Conservation (phyloP, 371 early-diverging fungal genomes). For the Mortierella polycephala region DNA sequence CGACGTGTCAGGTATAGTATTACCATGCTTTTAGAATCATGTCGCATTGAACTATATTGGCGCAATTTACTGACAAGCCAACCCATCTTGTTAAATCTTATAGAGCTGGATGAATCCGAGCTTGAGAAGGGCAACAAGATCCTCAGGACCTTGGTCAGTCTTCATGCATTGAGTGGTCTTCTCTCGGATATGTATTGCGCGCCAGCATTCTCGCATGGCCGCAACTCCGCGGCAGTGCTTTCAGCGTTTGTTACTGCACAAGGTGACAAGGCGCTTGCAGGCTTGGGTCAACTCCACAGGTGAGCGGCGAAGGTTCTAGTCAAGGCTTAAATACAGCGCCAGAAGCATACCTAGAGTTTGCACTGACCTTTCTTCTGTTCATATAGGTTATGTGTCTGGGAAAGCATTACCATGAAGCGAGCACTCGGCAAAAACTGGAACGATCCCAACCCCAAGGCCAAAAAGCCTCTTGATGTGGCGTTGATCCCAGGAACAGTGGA, state of each 20-base stretch:
- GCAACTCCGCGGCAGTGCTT: slow-evolving; percentile 70
- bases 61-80: too few relatives aligned
- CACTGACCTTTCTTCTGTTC: neutral
- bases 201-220: slow-evolving; percentile 72
- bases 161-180: slow-evolving; percentile 74
- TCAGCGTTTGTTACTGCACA: slow-evolving; percentile 65
- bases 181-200: slow-evolving; percentile 80
- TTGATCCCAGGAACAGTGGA: slow-evolving; percentile 31
- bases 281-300: slow-evolving; percentile 75
- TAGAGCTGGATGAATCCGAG: slow-evolving; percentile 60
- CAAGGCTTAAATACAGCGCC: too few relatives aligned
- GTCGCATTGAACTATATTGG: neutral
- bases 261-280: slow-evolving; percentile 63
- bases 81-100: neutral
- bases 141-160: slow-evolving; percentile 68
- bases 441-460: slow-evolving; percentile 47
- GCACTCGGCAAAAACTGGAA: slow-evolving; percentile 77
- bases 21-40: neutral
- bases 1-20: slow-evolving; percentile 25
- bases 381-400: slow-evolving; percentile 73
- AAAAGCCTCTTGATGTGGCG: slow-evolving; percentile 21
- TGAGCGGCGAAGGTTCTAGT: slow-evolving; percentile 21
- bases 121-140: slow-evolving; percentile 64
- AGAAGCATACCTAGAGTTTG: too few relatives aligned
- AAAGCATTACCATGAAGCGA: slow-evolving; percentile 69